Base-by-base conservation (phyloP, 208 protist genomes). In the Phytomonas sp. region DNA sequence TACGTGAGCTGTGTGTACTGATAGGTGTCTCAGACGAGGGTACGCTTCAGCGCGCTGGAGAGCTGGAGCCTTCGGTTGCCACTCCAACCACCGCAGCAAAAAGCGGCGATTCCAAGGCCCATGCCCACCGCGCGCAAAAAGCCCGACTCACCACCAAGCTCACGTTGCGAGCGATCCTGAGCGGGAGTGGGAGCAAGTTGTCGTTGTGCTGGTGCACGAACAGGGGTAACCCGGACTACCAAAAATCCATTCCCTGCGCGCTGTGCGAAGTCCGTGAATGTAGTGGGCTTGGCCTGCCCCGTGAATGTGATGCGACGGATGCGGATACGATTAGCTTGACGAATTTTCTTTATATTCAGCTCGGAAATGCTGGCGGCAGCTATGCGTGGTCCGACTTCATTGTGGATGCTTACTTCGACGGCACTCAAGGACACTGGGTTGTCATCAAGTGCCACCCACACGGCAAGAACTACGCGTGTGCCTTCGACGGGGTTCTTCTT, bases 361-460 rank as follows among this genome's bases (percentile, higher is more conserved):
- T 95, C 20, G 89, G 82, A 26, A 95, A 95, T 69, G 80, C 80
- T 20, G 89, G 89, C 2, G 89, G 89, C 28, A 87, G 79, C 61
- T 91, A 79, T 64, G 89, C 77, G 46, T 95, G 89, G 89, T 92
- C 87, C 6, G 87, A 95, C 76, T 90, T 90, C 65, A 74, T 85
- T 33, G 87, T 93, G 13, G 78, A 87, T 53, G 89, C 75, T 20
- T 78, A 66, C 66, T 95, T 89, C 76, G 74, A 88, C 61, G 78
- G 78, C 17, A 63, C 67, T 17, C 66, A 66, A 23, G 89, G 89
- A 7, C 71, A 76, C 30, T 95, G 89, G 87, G 81, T 83, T 34
- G 76, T 95, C 34, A 59, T 86, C 26, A 77, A 81, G 60, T 62
- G 83, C 31, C 66, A 81, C 46, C 82, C 82, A 1, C 75, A 76